phyloP scores from a whole-genome alignment of 2,329 filamentous ascomycete genomes.

The Fusarium irregulare region DNA sequence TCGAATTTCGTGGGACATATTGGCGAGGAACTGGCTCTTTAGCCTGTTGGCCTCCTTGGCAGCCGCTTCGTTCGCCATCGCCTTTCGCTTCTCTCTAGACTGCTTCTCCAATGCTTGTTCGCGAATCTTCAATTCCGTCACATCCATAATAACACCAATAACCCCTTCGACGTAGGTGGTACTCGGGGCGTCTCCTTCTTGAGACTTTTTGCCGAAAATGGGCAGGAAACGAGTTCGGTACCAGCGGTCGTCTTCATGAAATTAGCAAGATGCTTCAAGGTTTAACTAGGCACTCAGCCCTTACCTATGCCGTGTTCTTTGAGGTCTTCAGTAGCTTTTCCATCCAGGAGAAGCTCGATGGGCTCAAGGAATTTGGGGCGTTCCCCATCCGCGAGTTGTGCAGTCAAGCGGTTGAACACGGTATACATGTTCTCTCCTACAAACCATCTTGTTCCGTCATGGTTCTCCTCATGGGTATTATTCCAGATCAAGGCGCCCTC shows the following conservation, averaged over 20 bases:
- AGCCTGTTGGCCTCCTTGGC: conserved; percentile 84
- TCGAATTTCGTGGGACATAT: conserved; percentile 84
- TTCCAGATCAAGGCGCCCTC: conserved; percentile 74
- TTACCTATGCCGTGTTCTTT: conserved; percentile 70
- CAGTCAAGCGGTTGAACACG: conserved; percentile 66
- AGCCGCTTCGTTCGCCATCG: conserved; percentile 79
- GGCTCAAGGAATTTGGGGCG: conserved; percentile 64
- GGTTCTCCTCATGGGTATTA: conserved; percentile 53
- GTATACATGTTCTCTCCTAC: conserved; percentile 73
- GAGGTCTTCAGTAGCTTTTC: conserved; percentile 68
- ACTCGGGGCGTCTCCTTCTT: conserved; percentile 59
- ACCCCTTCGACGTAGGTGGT: conserved; percentile 73
- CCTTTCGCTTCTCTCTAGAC: conserved; percentile 74
- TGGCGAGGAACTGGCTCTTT: conserved; percentile 83
- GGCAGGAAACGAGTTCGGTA: conserved; percentile 79
- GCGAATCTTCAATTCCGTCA: conserved; percentile 72
- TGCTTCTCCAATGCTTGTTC: conserved; percentile 67
- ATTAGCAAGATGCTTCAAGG: conserved; percentile 11
- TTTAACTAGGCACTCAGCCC: conserved; percentile 15
- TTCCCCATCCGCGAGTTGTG: conserved; percentile 57
- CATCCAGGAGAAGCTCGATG: conserved; percentile 73
- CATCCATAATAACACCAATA: conserved; percentile 83
- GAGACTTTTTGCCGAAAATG: conserved; percentile 66
- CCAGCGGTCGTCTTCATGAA: conserved; percentile 66
- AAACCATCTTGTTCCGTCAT: conserved; percentile 58